These are phyloP conservation scores for Ilyonectria robusta DNA, from an alignment of 2,329 filamentous ascomycete genomes.

Conservation along the genomic window DNA sequence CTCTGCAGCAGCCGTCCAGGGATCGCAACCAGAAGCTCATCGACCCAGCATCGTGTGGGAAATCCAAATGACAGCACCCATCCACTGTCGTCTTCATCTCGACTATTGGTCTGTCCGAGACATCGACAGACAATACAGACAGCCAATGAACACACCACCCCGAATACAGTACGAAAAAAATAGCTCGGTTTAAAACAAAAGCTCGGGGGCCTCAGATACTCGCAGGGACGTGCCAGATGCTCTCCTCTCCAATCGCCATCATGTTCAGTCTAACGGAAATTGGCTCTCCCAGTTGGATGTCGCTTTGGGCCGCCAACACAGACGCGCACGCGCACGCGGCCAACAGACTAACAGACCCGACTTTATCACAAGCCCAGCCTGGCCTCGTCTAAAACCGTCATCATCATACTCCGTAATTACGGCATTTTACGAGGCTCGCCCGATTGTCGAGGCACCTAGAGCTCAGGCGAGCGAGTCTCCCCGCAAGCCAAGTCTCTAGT, in stretches of 20 bases:
- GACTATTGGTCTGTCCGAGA: constrained; percentile 10
- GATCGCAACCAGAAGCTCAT: constrained; percentile 18
- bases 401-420: background rate
- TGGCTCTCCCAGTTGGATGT: constrained; percentile 13
- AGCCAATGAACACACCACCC: constrained; percentile 18
- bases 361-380: background rate
- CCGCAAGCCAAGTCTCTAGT: background rate
- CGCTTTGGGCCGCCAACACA: background rate
- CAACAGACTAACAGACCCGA: background rate
- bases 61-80: constrained; percentile 27
- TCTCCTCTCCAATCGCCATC: background rate
- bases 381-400: background rate
- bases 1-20: background rate
- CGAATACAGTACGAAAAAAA: background rate
- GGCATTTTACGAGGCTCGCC: background rate
- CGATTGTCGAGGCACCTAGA: background rate
- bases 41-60: constrained; percentile 13
- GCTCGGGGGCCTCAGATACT: constrained; percentile 8
- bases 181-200: constrained; percentile 3
- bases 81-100: background rate
- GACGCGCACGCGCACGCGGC: constrained; percentile 5
- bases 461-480: background rate
- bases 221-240: constrained; percentile 17
- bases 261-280: constrained; percentile 24
- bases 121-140: constrained; percentile 9